phyloP scores from a whole-genome alignment of 306 rosid species.

The Cucurbita moschata region DNA sequence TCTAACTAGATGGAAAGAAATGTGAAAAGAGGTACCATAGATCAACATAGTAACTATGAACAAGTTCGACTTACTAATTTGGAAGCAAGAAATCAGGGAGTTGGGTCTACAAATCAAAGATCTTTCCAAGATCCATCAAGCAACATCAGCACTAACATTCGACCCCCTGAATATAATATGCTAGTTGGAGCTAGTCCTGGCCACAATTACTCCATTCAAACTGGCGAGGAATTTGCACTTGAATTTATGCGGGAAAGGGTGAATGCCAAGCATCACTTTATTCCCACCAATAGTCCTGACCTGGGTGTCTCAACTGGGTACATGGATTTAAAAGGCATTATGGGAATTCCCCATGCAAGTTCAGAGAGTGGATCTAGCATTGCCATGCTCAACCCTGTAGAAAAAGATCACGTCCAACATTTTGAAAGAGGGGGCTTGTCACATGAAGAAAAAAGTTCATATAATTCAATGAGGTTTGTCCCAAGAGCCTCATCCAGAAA shows the following conservation, averaged over 20 bases:
- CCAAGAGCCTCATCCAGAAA: slow-evolving; percentile 46
- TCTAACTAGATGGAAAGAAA: slow-evolving; percentile 15
- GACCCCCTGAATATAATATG: slow-evolving; percentile 43
- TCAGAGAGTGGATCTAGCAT: slow-evolving; percentile 52
- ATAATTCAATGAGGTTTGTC: slow-evolving; percentile 33
- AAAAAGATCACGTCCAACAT: slow-evolving; percentile 35
- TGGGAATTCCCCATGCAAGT: slow-evolving; percentile 39
- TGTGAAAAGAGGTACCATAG: slow-evolving; percentile 9
- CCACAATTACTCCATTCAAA: slow-evolving; percentile 71
- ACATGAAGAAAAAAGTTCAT: slow-evolving; percentile 36
- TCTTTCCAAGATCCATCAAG: slow-evolving; percentile 33
- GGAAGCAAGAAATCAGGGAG: slow-evolving; percentile 45
- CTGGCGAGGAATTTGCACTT: slow-evolving; percentile 84
- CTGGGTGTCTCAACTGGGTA: slow-evolving; percentile 40
- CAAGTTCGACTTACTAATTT: slow-evolving; percentile 22
- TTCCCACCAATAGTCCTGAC: slow-evolving; percentile 42
- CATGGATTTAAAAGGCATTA: slow-evolving; percentile 39
- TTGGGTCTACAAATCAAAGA: slow-evolving; percentile 31
- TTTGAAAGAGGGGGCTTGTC: slow-evolving; percentile 38
- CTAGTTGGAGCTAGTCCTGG: slow-evolving; percentile 49
- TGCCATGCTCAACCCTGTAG: slow-evolving; percentile 28
- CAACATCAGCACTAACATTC: slow-evolving; percentile 27
- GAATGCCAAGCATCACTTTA: slow-evolving; percentile 39
- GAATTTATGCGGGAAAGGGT: slow-evolving; percentile 87
- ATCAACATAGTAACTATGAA: slow-evolving; percentile 25